Conservation (phyloP, 1,284 basidiomycete species). For the Pseudozyma pruni region DNA sequence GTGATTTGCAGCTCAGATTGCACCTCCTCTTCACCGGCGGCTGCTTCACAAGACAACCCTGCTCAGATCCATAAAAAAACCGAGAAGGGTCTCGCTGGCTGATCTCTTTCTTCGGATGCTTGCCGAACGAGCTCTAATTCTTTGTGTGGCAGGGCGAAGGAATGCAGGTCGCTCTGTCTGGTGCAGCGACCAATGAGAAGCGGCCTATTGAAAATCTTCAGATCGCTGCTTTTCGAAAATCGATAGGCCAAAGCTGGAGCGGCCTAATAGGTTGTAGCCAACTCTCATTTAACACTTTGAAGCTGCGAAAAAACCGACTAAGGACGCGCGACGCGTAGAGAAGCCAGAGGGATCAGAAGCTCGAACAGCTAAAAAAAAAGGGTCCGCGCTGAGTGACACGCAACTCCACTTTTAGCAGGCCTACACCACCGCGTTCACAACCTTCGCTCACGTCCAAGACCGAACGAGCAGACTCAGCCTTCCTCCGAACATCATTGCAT, state of each 20-base stretch:
- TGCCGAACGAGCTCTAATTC: conserved; percentile 18
- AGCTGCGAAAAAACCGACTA: neutral
- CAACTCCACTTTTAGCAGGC: conserved; percentile 25
- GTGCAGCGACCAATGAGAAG: conserved; percentile 27
- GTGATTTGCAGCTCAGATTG: too few relatives aligned
- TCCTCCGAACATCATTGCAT: neutral
- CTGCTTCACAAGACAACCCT: too few relatives aligned
- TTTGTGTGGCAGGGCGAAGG: neutral
- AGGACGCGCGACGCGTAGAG: conserved; percentile 38
- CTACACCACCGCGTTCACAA: neutral
- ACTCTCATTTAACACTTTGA: neutral
- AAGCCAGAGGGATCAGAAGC: neutral
- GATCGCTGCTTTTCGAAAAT: too few relatives aligned
- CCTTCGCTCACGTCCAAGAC: too few relatives aligned
- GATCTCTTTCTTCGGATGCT: conserved; percentile 1
- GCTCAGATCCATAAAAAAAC: too few relatives aligned
- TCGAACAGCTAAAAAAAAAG: conserved; percentile 2
- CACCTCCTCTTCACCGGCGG: too few relatives aligned
- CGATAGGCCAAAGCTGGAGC: too few relatives aligned
- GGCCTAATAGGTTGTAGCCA: too few relatives aligned
- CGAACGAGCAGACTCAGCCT: too few relatives aligned
- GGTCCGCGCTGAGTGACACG: conserved; percentile 5
- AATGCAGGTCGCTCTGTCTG: too few relatives aligned
- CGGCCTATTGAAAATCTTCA: conserved; percentile 4
- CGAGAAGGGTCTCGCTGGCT: neutral